A percentile compares a stretch with the other conserved stretches of the same genome.
phyloP scores from a whole-genome alignment of 2,329 filamentous ascomycete genomes.

The Trichoderma koningii region DNA sequence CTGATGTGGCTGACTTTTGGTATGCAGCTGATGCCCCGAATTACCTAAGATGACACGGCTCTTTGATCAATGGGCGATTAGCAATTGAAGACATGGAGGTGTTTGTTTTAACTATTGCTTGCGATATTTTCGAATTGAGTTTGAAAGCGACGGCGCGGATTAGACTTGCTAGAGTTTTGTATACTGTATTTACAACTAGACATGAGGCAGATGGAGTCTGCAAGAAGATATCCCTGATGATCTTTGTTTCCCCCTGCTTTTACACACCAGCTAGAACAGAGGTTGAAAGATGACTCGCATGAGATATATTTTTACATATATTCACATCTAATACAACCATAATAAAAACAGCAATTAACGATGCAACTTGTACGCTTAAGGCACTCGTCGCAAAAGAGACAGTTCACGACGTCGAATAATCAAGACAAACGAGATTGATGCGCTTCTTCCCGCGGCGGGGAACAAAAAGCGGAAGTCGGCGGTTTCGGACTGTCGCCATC shows the following conservation, averaged over 20 bases:
- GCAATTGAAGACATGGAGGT: no score
- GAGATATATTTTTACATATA: background rate
- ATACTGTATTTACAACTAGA: background rate
- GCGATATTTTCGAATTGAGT: no score
- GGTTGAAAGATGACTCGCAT: background rate
- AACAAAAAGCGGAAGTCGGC: conserved; percentile 23
- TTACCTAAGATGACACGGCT: conserved; percentile 19
- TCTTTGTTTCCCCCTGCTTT: background rate
- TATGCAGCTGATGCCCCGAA: conserved; percentile 31
- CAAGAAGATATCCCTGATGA: background rate
- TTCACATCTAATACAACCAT: no score
- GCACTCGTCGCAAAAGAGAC: no score
- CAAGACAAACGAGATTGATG: no score
- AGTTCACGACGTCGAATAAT: no score
- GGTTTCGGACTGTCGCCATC: conserved; percentile 35
- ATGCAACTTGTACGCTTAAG: no score
- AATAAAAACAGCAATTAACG: no score
- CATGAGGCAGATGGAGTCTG: background rate
- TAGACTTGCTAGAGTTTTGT: background rate
- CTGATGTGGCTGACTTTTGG: conserved; percentile 11
- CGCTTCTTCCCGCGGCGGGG: no score
- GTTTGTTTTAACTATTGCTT: no score
- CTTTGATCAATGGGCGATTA: no score
- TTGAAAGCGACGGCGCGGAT: conserved; percentile 3
- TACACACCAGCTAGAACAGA: background rate